Base-by-base conservation (phyloP, 1,284 basidiomycete species). In the Polyporus tsugae region DNA sequence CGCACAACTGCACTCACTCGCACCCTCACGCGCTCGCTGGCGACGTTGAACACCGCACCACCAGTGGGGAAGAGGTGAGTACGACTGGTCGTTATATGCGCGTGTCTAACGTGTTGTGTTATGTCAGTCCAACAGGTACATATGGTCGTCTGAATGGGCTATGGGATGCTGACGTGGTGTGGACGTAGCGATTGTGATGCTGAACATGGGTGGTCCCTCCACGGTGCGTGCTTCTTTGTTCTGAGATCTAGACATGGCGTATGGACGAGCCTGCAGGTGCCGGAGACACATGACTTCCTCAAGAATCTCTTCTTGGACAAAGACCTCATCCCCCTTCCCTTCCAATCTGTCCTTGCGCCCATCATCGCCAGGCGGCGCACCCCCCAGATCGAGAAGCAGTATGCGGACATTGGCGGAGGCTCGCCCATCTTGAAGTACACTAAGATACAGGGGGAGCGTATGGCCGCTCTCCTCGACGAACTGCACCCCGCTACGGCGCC, bases 131-230 rank as follows among this genome's bases (percentile, higher is more conserved):
- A 68, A 91, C 89, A 87, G 89, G 89, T 91, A 75, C 73, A 81
- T 70, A 42, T 22, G 60, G 11, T 42, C 64, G 64, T 70, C n/a
- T 49, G 35, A 33, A 6, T 22, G 42, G 4, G 3, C n/a, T 4
- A 33, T 36, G 17, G 33, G 44, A 59, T 6, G 46, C 66, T 71
- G 46, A 73, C 29, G 52, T 38, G 55, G 62, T 33, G 61, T n/a
- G 58, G 39, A 44, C 22, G 41, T 71, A 94, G 97, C 93, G 49
- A 88, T 99, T 69, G 94, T 99, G 41, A 95, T 99, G 93, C 86
- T 99, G 84, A 99, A 99, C 82, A 99, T 99, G 97, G 97, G 97
- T 59, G 97, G 97, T 0, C 97, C 97, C 11, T 90, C 93, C 52
- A 98, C 95, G 62, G 95, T 95, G 78, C 76, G 90, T 69, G n/a